A percentile compares a stretch with the other conserved stretches of the same genome.
phyloP scores from a whole-genome alignment of 352 stramenopile genomes.

The Pythium myriotylum region DNA sequence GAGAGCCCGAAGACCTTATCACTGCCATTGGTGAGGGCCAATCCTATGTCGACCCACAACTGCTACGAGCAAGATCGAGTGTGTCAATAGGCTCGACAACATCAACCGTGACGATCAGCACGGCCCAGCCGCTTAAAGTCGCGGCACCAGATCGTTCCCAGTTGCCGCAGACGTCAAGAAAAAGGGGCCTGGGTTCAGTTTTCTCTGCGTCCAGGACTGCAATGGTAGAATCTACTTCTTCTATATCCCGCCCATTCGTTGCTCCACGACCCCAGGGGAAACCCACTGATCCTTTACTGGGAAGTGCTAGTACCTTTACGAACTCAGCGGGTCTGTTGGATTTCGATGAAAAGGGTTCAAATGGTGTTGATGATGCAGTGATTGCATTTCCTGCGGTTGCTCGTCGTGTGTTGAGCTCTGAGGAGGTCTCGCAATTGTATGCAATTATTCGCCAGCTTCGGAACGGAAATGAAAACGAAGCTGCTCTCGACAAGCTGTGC shows the following conservation, averaged over 20 bases:
- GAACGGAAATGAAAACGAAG: conserved; percentile 41
- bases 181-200: conserved; percentile 55
- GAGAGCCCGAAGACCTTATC: neutral
- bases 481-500: conserved; percentile 48
- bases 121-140: no score
- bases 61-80: conserved; percentile 47
- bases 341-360: neutral
- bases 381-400: conserved; percentile 53
- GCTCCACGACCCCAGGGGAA: conserved; percentile 22
- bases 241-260: conserved; percentile 66
- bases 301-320: no score
- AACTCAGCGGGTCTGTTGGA: no score
- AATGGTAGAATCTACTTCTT: conserved; percentile 70
- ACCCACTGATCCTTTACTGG: no score
- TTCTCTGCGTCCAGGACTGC: conserved; percentile 51
- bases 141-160: no score
- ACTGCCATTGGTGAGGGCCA: conserved; percentile 76
- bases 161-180: conserved; percentile 17
- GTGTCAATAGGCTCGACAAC: neutral
- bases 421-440: conserved; percentile 60
- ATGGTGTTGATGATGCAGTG: conserved; percentile 4
- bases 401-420: conserved; percentile 48
- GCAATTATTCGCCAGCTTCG: conserved; percentile 62
- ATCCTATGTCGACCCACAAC: conserved; percentile 75
- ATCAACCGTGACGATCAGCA: neutral